Conservation (phyloP, 192 early-diverging fungal species). For the Dissophora globulifera region DNA sequence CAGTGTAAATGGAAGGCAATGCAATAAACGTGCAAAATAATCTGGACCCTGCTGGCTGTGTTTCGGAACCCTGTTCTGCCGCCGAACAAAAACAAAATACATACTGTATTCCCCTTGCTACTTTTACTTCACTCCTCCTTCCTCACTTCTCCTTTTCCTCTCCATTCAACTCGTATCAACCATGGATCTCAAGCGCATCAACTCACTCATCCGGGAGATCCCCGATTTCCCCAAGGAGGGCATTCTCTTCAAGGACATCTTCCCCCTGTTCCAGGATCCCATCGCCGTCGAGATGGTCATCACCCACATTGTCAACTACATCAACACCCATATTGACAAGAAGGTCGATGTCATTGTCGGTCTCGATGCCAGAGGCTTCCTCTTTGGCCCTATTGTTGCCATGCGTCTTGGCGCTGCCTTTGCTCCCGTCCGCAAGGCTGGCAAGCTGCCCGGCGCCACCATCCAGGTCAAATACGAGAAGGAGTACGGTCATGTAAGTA, state of each 20-base stretch:
- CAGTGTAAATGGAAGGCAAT: no score
- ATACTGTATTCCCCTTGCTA: background rate
- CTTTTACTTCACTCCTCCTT: background rate
- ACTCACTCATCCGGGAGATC: constrained; percentile 51
- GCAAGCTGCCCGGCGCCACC: constrained; percentile 91
- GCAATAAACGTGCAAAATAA: no score
- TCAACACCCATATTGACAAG: constrained; percentile 66
- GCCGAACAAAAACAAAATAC: no score
- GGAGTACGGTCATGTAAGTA: constrained; percentile 89
- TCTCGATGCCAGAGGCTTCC: constrained; percentile 97
- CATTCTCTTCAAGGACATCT: constrained; percentile 97
- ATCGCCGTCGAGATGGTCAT: constrained; percentile 91
- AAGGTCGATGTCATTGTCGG: constrained; percentile 93
- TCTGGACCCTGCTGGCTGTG: background rate
- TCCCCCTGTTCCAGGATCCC: constrained; percentile 96
- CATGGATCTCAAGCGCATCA: constrained; percentile 52
- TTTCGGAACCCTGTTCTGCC: background rate
- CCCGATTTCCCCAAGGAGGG: constrained; percentile 69
- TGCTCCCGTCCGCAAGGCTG: constrained; percentile 95
- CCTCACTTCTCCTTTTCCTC: background rate
- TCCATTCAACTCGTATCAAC: background rate
- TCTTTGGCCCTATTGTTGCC: constrained; percentile 94
- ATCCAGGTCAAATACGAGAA: constrained; percentile 82
- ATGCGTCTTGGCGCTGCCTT: constrained; percentile 88
- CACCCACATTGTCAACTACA: constrained; percentile 86